phyloP scores from a whole-genome alignment of 179 eudicot species.

The Dionaea muscipula region DNA sequence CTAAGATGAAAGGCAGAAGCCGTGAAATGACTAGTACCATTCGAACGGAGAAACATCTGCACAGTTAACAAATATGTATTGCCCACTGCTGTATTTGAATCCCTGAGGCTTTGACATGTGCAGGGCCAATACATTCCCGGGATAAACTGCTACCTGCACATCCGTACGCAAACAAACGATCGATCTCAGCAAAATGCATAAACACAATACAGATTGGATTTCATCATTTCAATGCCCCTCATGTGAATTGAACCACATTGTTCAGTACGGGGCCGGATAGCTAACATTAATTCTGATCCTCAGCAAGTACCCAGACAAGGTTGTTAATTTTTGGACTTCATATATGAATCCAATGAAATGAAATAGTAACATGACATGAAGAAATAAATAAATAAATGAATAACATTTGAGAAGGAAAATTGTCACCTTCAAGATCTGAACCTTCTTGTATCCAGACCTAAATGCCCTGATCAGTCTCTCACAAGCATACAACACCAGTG shows the following conservation, averaged over 20 bases:
- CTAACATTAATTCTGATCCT: too few species aligned
- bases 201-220: too few species aligned
- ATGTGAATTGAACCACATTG: too few species aligned
- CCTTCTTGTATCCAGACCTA: conserved; percentile 42
- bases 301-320: too few species aligned
- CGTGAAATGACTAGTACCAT: conserved; percentile 19
- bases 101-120: conserved; percentile 44
- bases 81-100: conserved; percentile 45
- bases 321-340: too few species aligned
- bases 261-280: too few species aligned
- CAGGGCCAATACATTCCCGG: conserved; percentile 37
- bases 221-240: too few species aligned
- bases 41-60: conserved; percentile 51
- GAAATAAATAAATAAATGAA: too few species aligned
- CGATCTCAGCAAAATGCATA: too few species aligned
- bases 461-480: conserved; percentile 38
- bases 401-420: not conserved
- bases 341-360: too few species aligned
- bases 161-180: too few species aligned
- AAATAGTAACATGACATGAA: too few species aligned
- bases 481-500: conserved; percentile 22
- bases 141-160: conserved; percentile 39
- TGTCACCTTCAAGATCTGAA: conserved; percentile 30
- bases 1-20: not conserved
- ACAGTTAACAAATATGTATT: conserved; percentile 49